A percentile compares a stretch with the other conserved stretches of the same genome.
Conservation (phyloP, 2,329 filamentous ascomycete species). For the Boeremia lycopersici region DNA sequence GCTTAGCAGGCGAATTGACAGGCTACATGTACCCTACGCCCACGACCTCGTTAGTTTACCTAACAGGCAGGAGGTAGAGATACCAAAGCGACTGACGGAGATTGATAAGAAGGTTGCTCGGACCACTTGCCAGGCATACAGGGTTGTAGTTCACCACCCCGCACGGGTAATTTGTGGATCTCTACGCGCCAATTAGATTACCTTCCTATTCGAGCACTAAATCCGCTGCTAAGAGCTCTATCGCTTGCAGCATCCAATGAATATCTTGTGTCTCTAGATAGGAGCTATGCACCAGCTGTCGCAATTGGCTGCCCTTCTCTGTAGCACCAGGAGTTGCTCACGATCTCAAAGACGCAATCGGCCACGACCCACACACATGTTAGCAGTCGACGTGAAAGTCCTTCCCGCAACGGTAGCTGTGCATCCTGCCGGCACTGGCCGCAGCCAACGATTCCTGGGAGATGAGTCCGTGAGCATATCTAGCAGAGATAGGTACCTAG, state of each 20-base stretch:
- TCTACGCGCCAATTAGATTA: conserved; percentile 25
- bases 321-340: too few relatives aligned
- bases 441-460: too few relatives aligned
- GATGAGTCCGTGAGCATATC: too few relatives aligned
- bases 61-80: conserved; percentile 32
- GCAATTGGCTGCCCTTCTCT: conserved; percentile 8
- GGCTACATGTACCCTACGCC: conserved; percentile 16
- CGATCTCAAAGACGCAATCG: too few relatives aligned
- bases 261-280: conserved; percentile 12
- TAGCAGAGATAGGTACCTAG: too few relatives aligned
- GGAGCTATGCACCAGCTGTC: neutral
- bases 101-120: conserved; percentile 15
- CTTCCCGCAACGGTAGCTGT: too few relatives aligned
- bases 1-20: conserved; percentile 13
- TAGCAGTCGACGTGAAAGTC: too few relatives aligned
- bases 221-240: conserved; percentile 22
- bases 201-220: conserved; percentile 26
- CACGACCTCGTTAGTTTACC: conserved; percentile 8
- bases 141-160: conserved; percentile 8
- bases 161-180: conserved; percentile 20
- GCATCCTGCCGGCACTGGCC: too few relatives aligned
- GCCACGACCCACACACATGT: too few relatives aligned
- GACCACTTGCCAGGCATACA: conserved; percentile 6
- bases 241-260: conserved; percentile 15
- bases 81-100: conserved; percentile 13